Base-by-base conservation (phyloP, 202 grass and related monocot genomes). In the Zoysia matrella region DNA sequence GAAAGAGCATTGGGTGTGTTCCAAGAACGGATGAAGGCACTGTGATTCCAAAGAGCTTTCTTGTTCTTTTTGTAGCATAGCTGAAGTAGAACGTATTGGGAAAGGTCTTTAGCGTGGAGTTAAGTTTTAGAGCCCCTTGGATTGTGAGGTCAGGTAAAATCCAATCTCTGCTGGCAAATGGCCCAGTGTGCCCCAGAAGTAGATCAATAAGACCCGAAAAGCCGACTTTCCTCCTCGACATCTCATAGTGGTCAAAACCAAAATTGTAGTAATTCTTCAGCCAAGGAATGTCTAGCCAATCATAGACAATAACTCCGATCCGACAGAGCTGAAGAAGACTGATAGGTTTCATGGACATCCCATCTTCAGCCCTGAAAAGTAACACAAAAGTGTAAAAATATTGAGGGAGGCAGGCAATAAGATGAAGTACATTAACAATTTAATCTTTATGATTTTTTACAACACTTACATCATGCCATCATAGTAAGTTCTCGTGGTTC, bases 191-290 rank as follows among this genome's bases (percentile, higher is more conserved):
- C 36, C 96, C 92, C 43, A 96, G 74, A 11, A 96, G 89, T 16
- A 99, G 87, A 87, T 94, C 93, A 65, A 87, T 61, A 51, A 99
- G 82, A 83, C 96, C 96, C 5, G 71, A 80, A 70, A 96, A 69
- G 7, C 96, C 93, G 7, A 90, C 80, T 79, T 96, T 93, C 72
- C 74, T 88, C 91, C 96, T 85, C 48, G 89, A 92, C 91, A 94
- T 99, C 82, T 90, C 87, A 67, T 90, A 99, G 83, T 99, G 96
- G 61, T 99, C 96, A 41, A 99, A 99, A 82, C 96, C 93, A 67
- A 99, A 99, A 70, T 89, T 99, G 85, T 94, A 99, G 83, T 96
- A 99, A 66, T 94, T 94, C 84, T 94, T 99, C 41, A 99, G 58
- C 96, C 89, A 99, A 55, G 91, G 65, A 30, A 30, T 30, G 22